Conservation (phyloP, 176 grass and related monocot genomes). For the Carex cristatella region DNA sequence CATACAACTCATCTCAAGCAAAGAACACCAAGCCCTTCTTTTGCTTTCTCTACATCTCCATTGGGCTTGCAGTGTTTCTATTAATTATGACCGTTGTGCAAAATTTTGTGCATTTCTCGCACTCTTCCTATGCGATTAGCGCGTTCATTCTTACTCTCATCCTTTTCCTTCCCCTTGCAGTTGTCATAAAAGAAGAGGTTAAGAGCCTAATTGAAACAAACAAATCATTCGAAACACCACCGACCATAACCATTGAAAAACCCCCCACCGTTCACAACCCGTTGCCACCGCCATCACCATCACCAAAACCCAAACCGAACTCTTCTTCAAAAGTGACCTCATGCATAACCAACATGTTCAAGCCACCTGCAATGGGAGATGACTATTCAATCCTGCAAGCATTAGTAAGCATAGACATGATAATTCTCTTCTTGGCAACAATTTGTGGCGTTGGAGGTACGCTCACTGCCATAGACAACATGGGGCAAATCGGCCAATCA, state of each 20-base stretch:
- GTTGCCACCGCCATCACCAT: neutral
- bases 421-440: constrained; percentile 51
- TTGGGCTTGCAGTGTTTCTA: constrained; percentile 53
- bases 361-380: constrained; percentile 42
- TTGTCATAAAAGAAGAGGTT: constrained; percentile 64
- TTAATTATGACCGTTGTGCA: constrained; percentile 52
- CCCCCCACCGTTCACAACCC: neutral
- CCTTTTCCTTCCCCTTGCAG: constrained; percentile 55
- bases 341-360: constrained; percentile 34
- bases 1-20: constrained; percentile 16
- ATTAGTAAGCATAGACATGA: constrained; percentile 60
- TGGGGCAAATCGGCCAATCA: constrained; percentile 86
- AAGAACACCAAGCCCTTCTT: constrained; percentile 49
- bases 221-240: constrained; percentile 17
- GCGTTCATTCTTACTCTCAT: constrained; percentile 39
- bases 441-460: constrained; percentile 80
- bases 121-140: constrained; percentile 18
- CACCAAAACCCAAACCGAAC: neutral
- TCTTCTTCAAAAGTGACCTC: neutral
- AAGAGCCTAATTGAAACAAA: constrained; percentile 37
- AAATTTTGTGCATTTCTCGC: constrained; percentile 28
- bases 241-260: constrained; percentile 33
- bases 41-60: constrained; percentile 79
- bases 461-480: constrained; percentile 90
- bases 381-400: constrained; percentile 74